Conservation (phyloP, 1,284 basidiomycete genomes). For the Trametes hirsuta region DNA sequence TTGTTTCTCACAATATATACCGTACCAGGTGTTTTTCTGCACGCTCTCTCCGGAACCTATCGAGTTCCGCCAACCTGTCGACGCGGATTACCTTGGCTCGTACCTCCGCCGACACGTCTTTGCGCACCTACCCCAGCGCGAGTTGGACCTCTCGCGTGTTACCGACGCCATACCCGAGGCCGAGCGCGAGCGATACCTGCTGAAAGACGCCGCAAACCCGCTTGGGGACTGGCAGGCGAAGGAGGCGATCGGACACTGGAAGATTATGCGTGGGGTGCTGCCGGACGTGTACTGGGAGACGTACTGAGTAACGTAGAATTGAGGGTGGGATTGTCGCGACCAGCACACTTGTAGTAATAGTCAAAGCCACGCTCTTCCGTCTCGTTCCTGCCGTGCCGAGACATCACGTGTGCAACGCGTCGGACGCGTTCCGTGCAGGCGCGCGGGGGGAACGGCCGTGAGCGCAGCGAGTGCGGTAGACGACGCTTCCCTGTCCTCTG, state of each 20-base stretch:
- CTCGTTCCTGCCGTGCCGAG: no score
- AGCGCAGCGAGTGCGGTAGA: neutral
- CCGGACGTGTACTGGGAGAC: slow-evolving; percentile 66
- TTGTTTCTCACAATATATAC: slow-evolving; percentile 4
- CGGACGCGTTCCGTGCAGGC: no score
- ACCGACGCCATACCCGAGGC: slow-evolving; percentile 37
- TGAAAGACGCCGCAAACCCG: slow-evolving; percentile 64
- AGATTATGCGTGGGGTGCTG: slow-evolving; percentile 63
- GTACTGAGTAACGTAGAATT: slow-evolving; percentile 41
- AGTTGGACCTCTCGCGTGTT: slow-evolving; percentile 56
- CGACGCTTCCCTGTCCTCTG: neutral
- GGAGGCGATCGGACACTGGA: slow-evolving; percentile 75
- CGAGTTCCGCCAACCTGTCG: slow-evolving; percentile 61
- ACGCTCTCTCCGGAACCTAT: slow-evolving; percentile 59
- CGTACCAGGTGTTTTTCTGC: slow-evolving; percentile 76
- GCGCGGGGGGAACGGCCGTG: no score
- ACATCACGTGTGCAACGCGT: no score
- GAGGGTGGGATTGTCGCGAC: neutral
- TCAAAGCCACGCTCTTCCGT: neutral
- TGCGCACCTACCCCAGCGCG: slow-evolving; percentile 45
- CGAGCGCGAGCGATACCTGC: slow-evolving; percentile 48
- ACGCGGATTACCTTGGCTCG: slow-evolving; percentile 67
- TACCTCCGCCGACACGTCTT: slow-evolving; percentile 61
- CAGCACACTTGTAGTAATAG: slow-evolving; percentile 8
- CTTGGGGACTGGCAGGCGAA: slow-evolving; percentile 63